phyloP scores from a whole-genome alignment of 768 basidiomycete genomes.

The Kwoniella mangroviensis region DNA sequence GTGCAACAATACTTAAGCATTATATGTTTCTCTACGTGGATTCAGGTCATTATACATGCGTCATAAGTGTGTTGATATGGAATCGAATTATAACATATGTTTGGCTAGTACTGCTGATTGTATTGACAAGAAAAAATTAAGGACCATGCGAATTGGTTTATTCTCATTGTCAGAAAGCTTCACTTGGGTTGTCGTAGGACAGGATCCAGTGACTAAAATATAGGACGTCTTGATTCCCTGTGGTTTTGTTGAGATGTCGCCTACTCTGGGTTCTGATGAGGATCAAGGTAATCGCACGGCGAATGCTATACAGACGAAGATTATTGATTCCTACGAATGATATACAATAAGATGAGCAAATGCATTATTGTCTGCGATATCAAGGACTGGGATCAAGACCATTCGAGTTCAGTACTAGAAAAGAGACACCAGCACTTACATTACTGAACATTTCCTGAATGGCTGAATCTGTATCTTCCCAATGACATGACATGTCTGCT shows the following conservation, averaged over 20 bases:
- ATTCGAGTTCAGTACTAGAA: neutral
- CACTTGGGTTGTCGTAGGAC: too few relatives aligned
- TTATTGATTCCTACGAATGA: slow-evolving; percentile 42
- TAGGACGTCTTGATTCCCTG: neutral
- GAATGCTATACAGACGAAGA: slow-evolving; percentile 51
- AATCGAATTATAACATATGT: too few relatives aligned
- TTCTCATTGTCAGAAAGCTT: too few relatives aligned
- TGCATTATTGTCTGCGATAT: neutral
- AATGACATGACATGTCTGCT: slow-evolving; percentile 55
- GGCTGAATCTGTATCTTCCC: slow-evolving; percentile 52
- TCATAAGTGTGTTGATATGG: too few relatives aligned
- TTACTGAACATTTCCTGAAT: slow-evolving; percentile 53
- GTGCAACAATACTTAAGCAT: too few relatives aligned
- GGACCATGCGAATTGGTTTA: too few relatives aligned
- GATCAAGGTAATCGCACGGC: slow-evolving; percentile 36
- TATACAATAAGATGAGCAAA: neutral
- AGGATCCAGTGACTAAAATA: neutral
- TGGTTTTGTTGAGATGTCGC: too few relatives aligned
- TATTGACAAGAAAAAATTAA: too few relatives aligned
- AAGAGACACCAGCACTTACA: slow-evolving; percentile 26
- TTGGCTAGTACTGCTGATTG: too few relatives aligned
- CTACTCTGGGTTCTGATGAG: neutral
- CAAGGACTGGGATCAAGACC: neutral
- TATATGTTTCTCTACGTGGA: neutral
- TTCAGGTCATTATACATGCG: too few relatives aligned